phyloP scores from a whole-genome alignment of 805 yeast genomes.

The Jamesozyma rosinii region DNA sequence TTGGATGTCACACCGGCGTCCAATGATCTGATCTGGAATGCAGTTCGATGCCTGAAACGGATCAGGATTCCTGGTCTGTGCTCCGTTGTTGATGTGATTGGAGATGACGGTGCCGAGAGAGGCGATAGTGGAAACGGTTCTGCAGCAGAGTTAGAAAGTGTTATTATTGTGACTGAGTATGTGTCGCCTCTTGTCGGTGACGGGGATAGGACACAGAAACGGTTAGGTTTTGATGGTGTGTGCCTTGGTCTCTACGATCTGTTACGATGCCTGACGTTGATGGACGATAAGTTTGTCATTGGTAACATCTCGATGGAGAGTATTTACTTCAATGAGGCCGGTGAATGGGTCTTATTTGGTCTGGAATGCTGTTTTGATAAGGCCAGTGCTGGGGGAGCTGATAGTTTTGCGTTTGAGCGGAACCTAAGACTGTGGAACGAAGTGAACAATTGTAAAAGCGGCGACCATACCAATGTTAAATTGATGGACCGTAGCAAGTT shows the following conservation, averaged over 20 bases:
- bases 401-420: background rate
- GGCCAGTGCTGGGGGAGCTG: conserved; percentile 30
- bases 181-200: conserved; percentile 3
- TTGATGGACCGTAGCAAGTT: background rate
- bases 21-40: background rate
- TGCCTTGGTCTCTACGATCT: conserved; percentile 22
- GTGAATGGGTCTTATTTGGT: conserved; percentile 82
- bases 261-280: conserved; percentile 18
- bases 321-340: conserved; percentile 54
- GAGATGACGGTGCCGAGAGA: background rate
- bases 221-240: background rate
- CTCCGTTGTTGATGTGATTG: conserved; percentile 1
- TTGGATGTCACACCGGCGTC: background rate
- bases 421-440: background rate
- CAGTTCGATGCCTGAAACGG: background rate
- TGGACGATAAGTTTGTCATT: conserved; percentile 38
- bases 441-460: background rate
- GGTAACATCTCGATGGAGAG: conserved; percentile 52
- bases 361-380: conserved; percentile 44
- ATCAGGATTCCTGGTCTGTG: conserved; percentile 1
- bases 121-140: background rate
- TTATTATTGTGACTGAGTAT: conserved; percentile 3
- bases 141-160: background rate
- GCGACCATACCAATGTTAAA: background rate
- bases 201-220: background rate